Percentiles rank a stretch among this genome's conserved stretches.
phyloP scores from a whole-genome alignment of 192 early-diverging fungal genomes.

The Ambispora gerdemannii region DNA sequence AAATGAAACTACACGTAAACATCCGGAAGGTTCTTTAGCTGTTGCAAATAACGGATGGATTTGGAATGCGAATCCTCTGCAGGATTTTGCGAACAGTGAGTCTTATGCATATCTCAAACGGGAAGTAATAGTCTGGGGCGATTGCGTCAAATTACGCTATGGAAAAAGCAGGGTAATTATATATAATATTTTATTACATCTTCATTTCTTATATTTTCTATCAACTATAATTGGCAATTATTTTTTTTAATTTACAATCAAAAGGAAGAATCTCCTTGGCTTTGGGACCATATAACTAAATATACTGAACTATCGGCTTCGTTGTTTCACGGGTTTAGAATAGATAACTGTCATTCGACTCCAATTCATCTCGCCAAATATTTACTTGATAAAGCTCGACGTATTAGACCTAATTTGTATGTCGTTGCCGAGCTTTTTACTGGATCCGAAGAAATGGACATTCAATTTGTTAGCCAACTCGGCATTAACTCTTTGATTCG shows the following conservation, averaged over 20 bases:
- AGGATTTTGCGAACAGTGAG: constrained; percentile 87
- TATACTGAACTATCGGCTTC: constrained; percentile 89
- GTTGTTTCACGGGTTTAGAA: constrained; percentile 93
- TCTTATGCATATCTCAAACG: constrained; percentile 90
- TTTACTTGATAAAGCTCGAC: constrained; percentile 83
- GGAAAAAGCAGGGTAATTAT: constrained; percentile 65
- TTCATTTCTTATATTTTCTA: not conserved
- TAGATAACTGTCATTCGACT: constrained; percentile 99
- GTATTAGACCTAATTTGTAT: constrained; percentile 85
- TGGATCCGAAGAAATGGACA: constrained; percentile 93
- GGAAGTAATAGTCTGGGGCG: constrained; percentile 98
- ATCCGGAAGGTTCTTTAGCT: constrained; percentile 65
- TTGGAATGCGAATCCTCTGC: constrained; percentile 84
- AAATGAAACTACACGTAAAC: constrained; percentile 47
- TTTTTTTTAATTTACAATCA: too few species aligned
- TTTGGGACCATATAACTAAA: constrained; percentile 89
- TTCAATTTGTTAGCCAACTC: constrained; percentile 84
- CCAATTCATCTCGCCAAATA: constrained; percentile 93
- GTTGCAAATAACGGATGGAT: constrained; percentile 98
- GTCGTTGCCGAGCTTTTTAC: constrained; percentile 98
- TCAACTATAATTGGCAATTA: constrained; percentile 1
- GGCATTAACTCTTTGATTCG: constrained; percentile 97
- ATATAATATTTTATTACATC: too few species aligned
- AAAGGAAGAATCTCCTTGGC: constrained; percentile 84
- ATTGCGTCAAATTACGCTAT: constrained; percentile 98